Evolutionary conservation across 441 rosid genomes (phyloP), one percentile per base, ranked within the genome.

Genomic region (Eruca vesicaria): DNA sequence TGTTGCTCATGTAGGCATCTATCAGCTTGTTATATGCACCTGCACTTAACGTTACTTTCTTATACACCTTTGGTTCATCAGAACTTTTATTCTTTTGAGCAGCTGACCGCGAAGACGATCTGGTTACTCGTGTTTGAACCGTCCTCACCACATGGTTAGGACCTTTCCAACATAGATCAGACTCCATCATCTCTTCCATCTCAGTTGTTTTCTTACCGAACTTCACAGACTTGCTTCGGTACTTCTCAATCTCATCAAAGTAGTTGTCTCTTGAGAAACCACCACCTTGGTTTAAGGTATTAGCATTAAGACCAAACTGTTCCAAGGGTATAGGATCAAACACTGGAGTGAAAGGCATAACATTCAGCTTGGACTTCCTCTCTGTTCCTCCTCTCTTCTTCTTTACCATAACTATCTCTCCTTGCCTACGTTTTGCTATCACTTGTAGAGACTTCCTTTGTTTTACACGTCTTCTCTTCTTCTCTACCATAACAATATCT

Each of bases 1-100:
- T 87, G 70, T 84, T 89, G 80, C 79, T 93, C 94, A 96, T 90
- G 74, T 86, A 92, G 1, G 90, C 83, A 72, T 82, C 82, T 60
- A 96, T 92, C 36, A 96, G 81, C 77, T 89, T 90, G 82, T 82
- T 84, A 76, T 90, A 96, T 1, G 93, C 93, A 63, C 94, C 93
- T 0, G 93, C 91, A 73, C 93, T 89, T 52, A 96, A 74, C 4
- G 94, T 78, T 69, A 81, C 78, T 69, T 72, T 85, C 73, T 60
- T 89, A 48, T 64, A 79, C 12, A 79, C 76, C 50, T 29, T 19
- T 29, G 79, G 73, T 55, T 82, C 90, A 55, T 79, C 71, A 23
- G 56, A 66, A 69, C 63, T 61, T 23, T 58, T 67, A 48, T 68
- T 81, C 70, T 66, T 84, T 9, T 66, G 41, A 53, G 50, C 70